These are phyloP conservation scores for Trichoderma polysporum DNA, from an alignment of 2,329 filamentous ascomycete species.

Conservation along the genomic window DNA sequence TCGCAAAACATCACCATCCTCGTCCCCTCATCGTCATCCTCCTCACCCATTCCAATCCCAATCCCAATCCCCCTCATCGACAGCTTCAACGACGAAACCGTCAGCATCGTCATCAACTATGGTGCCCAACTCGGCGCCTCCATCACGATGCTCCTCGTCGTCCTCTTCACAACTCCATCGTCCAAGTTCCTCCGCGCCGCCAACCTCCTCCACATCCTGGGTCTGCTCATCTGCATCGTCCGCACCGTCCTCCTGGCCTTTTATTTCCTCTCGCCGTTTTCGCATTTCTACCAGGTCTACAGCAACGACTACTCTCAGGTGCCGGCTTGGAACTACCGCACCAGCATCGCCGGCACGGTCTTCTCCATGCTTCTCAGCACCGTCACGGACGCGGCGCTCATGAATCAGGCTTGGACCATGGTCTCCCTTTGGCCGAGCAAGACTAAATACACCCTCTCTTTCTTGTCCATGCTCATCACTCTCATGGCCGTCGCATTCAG, in stretches of 20 bases:
- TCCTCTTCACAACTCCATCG: slow-evolving; percentile 65
- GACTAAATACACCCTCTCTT: slow-evolving; percentile 34
- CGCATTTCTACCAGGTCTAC: slow-evolving; percentile 61
- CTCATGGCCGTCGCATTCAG: slow-evolving; percentile 35
- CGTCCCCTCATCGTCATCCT: slow-evolving; percentile 31
- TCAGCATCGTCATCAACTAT: slow-evolving; percentile 59
- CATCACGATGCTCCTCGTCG: slow-evolving; percentile 61
- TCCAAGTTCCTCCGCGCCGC: slow-evolving; percentile 64
- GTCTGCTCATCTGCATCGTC: slow-evolving; percentile 59
- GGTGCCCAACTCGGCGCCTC: slow-evolving; percentile 69
- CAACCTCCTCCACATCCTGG: slow-evolving; percentile 63
- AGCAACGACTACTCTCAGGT: slow-evolving; percentile 54
- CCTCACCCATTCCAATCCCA: slow-evolving; percentile 26
- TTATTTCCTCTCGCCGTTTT: slow-evolving; percentile 61
- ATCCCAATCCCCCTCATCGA: slow-evolving; percentile 38
- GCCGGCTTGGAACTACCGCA: slow-evolving; percentile 36
- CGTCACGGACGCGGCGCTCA: slow-evolving; percentile 47
- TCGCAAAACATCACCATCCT: slow-evolving; percentile 39
- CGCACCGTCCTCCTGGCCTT: slow-evolving; percentile 57
- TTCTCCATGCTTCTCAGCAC: slow-evolving; percentile 46
- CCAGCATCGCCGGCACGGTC: slow-evolving; percentile 41
- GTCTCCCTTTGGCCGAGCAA: slow-evolving; percentile 46
- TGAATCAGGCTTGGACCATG: slow-evolving; percentile 54
- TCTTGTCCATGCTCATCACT: slow-evolving; percentile 38
- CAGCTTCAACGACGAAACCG: slow-evolving; percentile 32